Conservation (phyloP, 768 basidiomycete species). For the Myochromella boudieri region DNA sequence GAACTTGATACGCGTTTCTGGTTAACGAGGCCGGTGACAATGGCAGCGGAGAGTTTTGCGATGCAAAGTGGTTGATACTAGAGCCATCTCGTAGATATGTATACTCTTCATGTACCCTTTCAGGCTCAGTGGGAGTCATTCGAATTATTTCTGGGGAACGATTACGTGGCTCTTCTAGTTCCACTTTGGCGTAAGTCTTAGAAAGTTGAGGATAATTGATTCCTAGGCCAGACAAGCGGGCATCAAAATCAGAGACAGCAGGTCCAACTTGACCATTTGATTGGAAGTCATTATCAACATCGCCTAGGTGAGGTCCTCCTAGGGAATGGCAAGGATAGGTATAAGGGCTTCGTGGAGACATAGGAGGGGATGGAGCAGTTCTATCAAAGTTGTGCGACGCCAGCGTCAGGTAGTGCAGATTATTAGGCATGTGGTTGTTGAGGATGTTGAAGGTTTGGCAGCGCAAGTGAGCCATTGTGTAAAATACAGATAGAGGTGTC, state of each 20-base stretch:
- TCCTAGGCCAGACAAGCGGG: conserved; percentile 18
- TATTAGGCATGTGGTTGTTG: conserved; percentile 14
- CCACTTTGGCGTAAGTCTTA: conserved; percentile 3
- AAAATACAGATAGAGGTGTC: conserved; percentile 2
- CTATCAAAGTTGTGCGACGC: conserved; percentile 29
- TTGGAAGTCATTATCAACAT: conserved; percentile 30
- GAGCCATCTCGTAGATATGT: no score
- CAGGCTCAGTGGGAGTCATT: no score
- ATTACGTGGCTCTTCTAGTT: neutral
- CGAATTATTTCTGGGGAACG: neutral
- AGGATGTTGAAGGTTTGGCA: conserved; percentile 12
- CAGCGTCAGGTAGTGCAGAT: conserved; percentile 21
- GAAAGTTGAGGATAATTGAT: conserved; percentile 10
- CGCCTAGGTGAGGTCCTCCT: conserved; percentile 18
- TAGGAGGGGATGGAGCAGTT: conserved; percentile 22
- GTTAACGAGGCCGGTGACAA: no score
- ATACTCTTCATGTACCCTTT: no score
- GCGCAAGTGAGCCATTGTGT: conserved; percentile 13
- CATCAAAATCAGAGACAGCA: conserved; percentile 21
- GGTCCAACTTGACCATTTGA: conserved; percentile 29
- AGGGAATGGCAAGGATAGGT: conserved; percentile 8
- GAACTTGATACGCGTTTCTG: no score
- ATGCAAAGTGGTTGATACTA: no score
- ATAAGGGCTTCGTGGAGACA: conserved; percentile 21
- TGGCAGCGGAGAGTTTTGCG: no score